Evolutionary conservation across 768 basidiomycete genomes (phyloP), one percentile per base, ranked within the genome.

Genomic region (Austroboletus festivus): DNA sequence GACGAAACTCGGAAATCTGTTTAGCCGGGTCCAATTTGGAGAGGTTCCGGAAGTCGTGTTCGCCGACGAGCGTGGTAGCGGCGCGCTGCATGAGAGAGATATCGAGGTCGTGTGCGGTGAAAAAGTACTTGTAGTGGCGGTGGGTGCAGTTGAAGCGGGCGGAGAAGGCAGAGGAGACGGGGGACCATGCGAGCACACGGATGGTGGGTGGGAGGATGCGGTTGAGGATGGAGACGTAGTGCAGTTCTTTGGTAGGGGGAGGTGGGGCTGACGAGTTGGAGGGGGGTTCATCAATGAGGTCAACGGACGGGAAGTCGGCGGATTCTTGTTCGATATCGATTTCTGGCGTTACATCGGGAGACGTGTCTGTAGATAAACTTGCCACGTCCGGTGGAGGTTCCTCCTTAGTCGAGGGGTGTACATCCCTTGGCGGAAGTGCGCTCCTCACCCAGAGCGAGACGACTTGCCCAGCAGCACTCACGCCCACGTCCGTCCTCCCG

Each of bases 41-140:
- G 28, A 97, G 75, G 61, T 98, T 98, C 15, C 94, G 82, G 61
- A 96, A 98, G 70, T 97, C 95, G 71, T 97, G 93, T 52, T 87
- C 82, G 30, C 95, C 95, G 23, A 92, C 67, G 41, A 99, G 74
- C 6, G 77, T 71, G 2, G 70, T 53, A 0, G 90, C 90, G 1
- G 82, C 94, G 28, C 79, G 74, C 51, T 77, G 79, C 93, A 98
- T 97, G 39, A 73, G 75, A 2, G 70, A 60, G 23, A 94, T 63
- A 67, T 94, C 81, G 46, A 97, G 81, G 24, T 69, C 69, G 26
- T 74, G 69, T 0, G 81, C 68, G 28, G 82, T 78, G 74, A 99
- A 98, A 68, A 97, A 95, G 70, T 98, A 99, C 63, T 95, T 97
- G 82, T 99, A 98, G 65, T 99, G 95, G 31, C 96, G 77, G 59